phyloP scores from a whole-genome alignment of 805 yeast genomes.

The Yarrowia bubula region DNA sequence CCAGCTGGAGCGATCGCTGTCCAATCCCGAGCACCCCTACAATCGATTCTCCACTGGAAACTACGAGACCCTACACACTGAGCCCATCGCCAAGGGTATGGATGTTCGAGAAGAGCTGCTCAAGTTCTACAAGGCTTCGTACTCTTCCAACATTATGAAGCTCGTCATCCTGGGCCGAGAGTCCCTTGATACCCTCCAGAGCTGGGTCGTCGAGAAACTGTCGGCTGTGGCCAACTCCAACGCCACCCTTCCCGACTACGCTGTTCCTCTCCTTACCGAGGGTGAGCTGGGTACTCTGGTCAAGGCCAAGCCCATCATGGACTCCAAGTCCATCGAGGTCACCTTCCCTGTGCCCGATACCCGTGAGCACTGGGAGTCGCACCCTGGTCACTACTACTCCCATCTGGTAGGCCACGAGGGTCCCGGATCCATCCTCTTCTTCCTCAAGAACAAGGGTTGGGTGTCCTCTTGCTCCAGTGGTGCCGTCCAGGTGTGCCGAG shows the following conservation, averaged over 20 bases:
- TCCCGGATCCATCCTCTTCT: conserved; percentile 73
- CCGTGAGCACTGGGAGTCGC: conserved; percentile 59
- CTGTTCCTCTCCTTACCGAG: conserved; percentile 47
- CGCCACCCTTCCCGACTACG: conserved; percentile 43
- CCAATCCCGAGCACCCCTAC: conserved; percentile 78
- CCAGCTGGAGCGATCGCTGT: conserved; percentile 73
- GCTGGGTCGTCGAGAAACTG: conserved; percentile 69
- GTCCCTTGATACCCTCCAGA: conserved; percentile 63
- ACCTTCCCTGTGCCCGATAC: conserved; percentile 76
- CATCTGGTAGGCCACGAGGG: conserved; percentile 94
- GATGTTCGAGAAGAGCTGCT: conserved; percentile 81
- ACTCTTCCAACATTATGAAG: conserved; percentile 87
- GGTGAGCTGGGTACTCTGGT: conserved; percentile 54
- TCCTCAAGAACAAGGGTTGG: conserved; percentile 71
- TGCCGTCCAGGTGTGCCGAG: conserved; percentile 52
- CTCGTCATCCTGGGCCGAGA: conserved; percentile 83
- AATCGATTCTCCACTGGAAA: conserved; percentile 91
- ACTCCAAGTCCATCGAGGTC: conserved; percentile 63
- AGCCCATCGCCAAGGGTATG: conserved; percentile 57
- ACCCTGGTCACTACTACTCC: conserved; percentile 68
- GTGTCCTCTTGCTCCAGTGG: conserved; percentile 80
- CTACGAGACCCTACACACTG: conserved; percentile 63
- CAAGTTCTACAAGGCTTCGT: conserved; percentile 66
- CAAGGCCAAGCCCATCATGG: conserved; percentile 79
- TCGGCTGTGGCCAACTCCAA: conserved; percentile 56